Evolutionary conservation across 1,284 basidiomycete species (phyloP).

Genomic region (Agroathelia rolfsii): DNA sequence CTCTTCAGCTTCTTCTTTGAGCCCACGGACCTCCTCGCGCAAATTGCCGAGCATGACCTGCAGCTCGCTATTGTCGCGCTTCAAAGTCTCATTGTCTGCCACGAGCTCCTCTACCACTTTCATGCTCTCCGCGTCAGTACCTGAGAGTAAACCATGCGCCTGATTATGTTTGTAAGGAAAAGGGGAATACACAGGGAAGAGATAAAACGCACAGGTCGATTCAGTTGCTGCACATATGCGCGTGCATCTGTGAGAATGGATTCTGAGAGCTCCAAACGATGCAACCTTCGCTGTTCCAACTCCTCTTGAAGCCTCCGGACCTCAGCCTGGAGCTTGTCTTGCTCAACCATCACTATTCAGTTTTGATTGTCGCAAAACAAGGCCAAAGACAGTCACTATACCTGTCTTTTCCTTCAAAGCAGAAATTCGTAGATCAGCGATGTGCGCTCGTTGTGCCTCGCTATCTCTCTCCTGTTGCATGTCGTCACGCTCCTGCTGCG

Average conservation of each 20-base stretch:
- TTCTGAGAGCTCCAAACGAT: constrained; percentile 63
- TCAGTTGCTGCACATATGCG: constrained; percentile 52
- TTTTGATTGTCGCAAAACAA: neutral
- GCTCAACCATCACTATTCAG: constrained; percentile 1
- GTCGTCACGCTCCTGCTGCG: constrained; percentile 73
- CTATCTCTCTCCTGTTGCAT: constrained; percentile 74
- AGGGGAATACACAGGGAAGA: constrained; percentile 11
- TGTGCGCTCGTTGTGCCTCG: constrained; percentile 59
- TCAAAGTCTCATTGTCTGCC: constrained; percentile 72
- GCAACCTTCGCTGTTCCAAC: constrained; percentile 55
- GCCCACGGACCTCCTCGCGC: constrained; percentile 61
- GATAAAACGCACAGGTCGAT: constrained; percentile 37
- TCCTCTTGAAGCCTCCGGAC: constrained; percentile 53
- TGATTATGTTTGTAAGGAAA: no score
- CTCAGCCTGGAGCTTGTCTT: constrained; percentile 69
- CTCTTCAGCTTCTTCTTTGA: constrained; percentile 72
- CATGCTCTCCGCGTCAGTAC: constrained; percentile 51
- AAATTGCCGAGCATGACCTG: constrained; percentile 63
- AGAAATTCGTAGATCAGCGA: constrained; percentile 58
- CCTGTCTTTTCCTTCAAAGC: constrained; percentile 55
- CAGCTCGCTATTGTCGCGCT: constrained; percentile 73
- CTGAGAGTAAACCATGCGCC: no score
- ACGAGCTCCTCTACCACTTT: constrained; percentile 74
- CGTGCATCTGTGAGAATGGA: constrained; percentile 66
- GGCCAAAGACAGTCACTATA: constrained; percentile 24